Conservation (phyloP, 2,329 filamentous ascomycete genomes). For the Aureobasidium sp. region DNA sequence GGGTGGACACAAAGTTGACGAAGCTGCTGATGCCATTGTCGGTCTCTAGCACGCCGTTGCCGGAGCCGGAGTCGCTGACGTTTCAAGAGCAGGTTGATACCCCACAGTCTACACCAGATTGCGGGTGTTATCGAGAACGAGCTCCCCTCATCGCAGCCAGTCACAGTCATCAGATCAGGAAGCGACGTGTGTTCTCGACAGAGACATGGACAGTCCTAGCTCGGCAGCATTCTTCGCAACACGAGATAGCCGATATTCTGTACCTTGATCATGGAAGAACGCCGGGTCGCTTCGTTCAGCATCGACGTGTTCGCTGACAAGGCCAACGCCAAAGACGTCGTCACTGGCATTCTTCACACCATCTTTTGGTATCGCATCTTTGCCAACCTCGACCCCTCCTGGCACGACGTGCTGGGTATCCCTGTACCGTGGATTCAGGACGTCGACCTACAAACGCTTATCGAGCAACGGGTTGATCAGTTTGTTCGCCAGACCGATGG, state of each 20-base stretch:
- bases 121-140: background rate
- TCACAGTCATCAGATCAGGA: background rate
- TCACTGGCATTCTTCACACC: background rate
- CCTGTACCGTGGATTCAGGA: conserved; percentile 85
- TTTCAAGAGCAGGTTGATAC: background rate
- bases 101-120: background rate
- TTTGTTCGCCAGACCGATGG: conserved; percentile 66
- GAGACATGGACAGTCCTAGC: background rate
- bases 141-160: background rate
- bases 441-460: conserved; percentile 83
- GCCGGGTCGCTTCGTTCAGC: too few relatives aligned
- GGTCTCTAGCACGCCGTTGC: background rate
- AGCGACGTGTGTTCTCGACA: background rate
- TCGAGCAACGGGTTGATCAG: conserved; percentile 74
- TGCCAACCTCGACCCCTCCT: conserved; percentile 70
- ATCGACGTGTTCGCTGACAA: background rate
- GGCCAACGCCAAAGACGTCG: too few relatives aligned
- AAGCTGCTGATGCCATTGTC: background rate
- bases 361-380: conserved; percentile 99
- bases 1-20: too few relatives aligned
- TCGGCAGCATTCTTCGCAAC: too few relatives aligned
- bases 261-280: too few relatives aligned
- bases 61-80: background rate
- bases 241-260: too few relatives aligned
- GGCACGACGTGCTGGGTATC: conserved; percentile 82